These are phyloP conservation scores for Xenosphaeropsis pyriputrescens DNA, from an alignment of 2,329 filamentous ascomycete genomes.

Conservation along the genomic window DNA sequence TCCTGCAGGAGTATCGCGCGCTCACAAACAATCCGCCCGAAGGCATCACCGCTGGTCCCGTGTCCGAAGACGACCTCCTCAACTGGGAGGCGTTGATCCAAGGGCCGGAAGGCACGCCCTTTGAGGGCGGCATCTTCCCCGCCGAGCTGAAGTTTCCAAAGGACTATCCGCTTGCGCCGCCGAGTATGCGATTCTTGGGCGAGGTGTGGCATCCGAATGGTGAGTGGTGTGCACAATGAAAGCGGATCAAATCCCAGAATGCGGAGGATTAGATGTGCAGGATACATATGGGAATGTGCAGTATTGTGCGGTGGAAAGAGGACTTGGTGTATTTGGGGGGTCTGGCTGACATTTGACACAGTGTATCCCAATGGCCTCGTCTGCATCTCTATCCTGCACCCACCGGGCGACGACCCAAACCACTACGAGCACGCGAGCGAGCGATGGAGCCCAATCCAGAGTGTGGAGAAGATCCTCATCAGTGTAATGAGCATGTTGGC, in stretches of 20 bases:
- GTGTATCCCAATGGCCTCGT: slow-evolving; percentile 87
- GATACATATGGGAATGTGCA: too few relatives aligned
- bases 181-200: slow-evolving; percentile 88
- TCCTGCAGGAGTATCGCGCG: slow-evolving; percentile 91
- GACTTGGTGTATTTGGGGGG: too few relatives aligned
- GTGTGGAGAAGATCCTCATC: slow-evolving; percentile 93
- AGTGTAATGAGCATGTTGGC: slow-evolving; percentile 98
- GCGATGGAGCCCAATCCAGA: slow-evolving; percentile 93
- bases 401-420: slow-evolving; percentile 92
- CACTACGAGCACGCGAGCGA: slow-evolving; percentile 95
- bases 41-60: slow-evolving; percentile 86
- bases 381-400: slow-evolving; percentile 96
- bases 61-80: slow-evolving; percentile 89
- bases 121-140: slow-evolving; percentile 89
- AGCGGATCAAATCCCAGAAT: too few relatives aligned
- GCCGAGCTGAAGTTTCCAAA: slow-evolving; percentile 90
- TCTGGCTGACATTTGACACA: slow-evolving; percentile 19
- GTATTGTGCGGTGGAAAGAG: too few relatives aligned
- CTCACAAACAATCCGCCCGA: slow-evolving; percentile 94
- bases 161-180: slow-evolving; percentile 93
- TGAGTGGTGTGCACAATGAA: too few relatives aligned
- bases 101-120: slow-evolving; percentile 89
- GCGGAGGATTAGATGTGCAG: too few relatives aligned
- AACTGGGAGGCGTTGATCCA: slow-evolving; percentile 95
- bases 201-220: slow-evolving; percentile 97